Conservation (phyloP, 2,329 filamentous ascomycete species). For the Pyrenophora tritici-repentis region DNA sequence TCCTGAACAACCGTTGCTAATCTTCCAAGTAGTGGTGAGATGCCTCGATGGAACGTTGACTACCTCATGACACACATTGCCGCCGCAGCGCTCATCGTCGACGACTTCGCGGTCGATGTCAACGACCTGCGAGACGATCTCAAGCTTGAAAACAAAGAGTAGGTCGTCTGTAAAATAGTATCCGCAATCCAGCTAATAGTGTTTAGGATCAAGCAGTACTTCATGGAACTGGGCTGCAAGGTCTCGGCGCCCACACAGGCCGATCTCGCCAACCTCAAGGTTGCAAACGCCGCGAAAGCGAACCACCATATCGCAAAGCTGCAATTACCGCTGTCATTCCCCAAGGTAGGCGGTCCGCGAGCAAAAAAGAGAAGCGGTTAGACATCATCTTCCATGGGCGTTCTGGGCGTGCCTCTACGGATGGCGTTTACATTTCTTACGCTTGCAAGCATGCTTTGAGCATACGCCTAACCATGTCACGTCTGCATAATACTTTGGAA, state of each 20-base stretch:
- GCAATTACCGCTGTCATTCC: constrained; percentile 80
- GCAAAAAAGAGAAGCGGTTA: constrained; percentile 20
- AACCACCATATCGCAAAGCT: constrained; percentile 72
- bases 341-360: constrained; percentile 57
- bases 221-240: constrained; percentile 74
- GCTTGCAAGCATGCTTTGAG: no score
- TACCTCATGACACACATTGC: constrained; percentile 75
- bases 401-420: no score
- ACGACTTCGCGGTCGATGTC: constrained; percentile 74
- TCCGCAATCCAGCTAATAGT: constrained; percentile 11
- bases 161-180: constrained; percentile 13
- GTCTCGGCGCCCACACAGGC: constrained; percentile 56
- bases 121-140: constrained; percentile 73
- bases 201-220: constrained; percentile 67
- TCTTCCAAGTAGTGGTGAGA: constrained; percentile 48
- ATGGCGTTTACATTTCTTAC: no score
- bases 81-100: constrained; percentile 71
- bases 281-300: constrained; percentile 64
- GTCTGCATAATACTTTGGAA: no score
- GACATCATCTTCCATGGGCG: background rate
- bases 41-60: constrained; percentile 74
- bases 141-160: constrained; percentile 70
- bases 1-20: constrained; percentile 13
- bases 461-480: no score
- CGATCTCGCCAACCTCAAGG: constrained; percentile 58